Evolutionary conservation across 805 yeast species (phyloP), one percentile per base, ranked within the genome.

Genomic region (Candida boidinii): DNA sequence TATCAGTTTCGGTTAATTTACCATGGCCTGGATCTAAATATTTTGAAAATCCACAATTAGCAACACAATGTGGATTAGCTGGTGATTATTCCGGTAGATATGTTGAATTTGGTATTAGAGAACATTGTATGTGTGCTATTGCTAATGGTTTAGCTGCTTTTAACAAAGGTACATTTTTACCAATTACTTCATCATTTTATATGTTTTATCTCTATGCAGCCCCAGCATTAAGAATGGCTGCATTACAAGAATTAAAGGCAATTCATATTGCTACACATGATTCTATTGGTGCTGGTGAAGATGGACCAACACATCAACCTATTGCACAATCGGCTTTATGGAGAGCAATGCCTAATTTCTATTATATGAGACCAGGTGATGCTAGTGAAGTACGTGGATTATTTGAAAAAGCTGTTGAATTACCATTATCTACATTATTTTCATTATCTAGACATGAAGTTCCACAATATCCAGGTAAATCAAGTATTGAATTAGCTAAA

Each of bases 261-360:
- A 63, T 70, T 51, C 67, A 70, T 58, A 68, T 70, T 26, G 76
- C 72, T 24, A 70, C 76, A 28, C 76, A 70, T 54, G 76, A 70
- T 53, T 70, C 76, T 17, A 69, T 70, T 41, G 76, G 76, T 45
- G 62, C 64, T 17, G 76, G 76, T 43, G 76, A 70, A 56, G 76
- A 70, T 41, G 76, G 76, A 27, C 76, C 76, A 25, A 70, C 76
- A 28, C 76, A 70, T 42, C 76, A 70, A 53, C 76, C 76, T 35
- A 66, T 70, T 39, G 75, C 66, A 48, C 56, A 72, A 23, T 48
- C 70, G 28, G 65, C 69, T 17, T 70, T 69, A 48, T 62, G 66
- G 58, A 62, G 76, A 44, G 66, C 76, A 26, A 50, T 64, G 36
- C 76, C 76, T 39, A 70, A 70, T 54, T 30, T 58, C 27, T 52